phyloP scores from a whole-genome alignment of 164 flowering plant species.

The Vitis labrusca region DNA sequence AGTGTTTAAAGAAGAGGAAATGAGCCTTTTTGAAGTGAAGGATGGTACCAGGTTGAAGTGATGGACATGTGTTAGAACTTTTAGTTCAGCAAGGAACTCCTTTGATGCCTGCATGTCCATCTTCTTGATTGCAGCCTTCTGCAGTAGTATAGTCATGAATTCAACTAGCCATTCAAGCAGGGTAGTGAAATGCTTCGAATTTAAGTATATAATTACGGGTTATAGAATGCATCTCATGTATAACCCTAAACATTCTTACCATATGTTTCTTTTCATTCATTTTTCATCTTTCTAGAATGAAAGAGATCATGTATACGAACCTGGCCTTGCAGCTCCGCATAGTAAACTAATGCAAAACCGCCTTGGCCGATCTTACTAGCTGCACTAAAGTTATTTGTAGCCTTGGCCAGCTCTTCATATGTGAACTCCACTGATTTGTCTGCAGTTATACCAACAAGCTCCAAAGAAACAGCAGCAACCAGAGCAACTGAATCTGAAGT shows the following conservation, averaged over 20 bases:
- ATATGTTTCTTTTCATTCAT: no score
- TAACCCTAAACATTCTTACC: background rate
- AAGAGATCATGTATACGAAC: constrained; percentile 14
- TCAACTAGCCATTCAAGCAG: background rate
- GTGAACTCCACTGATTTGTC: constrained; percentile 42
- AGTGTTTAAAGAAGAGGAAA: background rate
- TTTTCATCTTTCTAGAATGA: no score
- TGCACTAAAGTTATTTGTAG: constrained; percentile 32
- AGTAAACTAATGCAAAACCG: constrained; percentile 40
- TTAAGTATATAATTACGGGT: no score
- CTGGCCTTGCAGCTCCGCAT: constrained; percentile 43
- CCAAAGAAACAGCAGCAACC: constrained; percentile 2
- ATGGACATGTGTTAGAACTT: constrained; percentile 60
- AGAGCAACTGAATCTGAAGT: constrained; percentile 2
- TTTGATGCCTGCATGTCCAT: constrained; percentile 36
- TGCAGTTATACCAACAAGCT: constrained; percentile 22
- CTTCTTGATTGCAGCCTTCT: constrained; percentile 67
- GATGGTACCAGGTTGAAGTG: constrained; percentile 66
- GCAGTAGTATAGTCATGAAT: background rate
- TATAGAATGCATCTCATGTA: background rate
- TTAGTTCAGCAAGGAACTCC: constrained; percentile 21
- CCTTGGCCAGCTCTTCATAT: constrained; percentile 39
- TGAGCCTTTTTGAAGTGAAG: background rate
- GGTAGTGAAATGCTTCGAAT: background rate
- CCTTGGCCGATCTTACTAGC: constrained; percentile 42